Evolutionary conservation across 2,329 filamentous ascomycete genomes (phyloP), one percentile per base, ranked within the genome.

Genomic region (Penicillium expansum): DNA sequence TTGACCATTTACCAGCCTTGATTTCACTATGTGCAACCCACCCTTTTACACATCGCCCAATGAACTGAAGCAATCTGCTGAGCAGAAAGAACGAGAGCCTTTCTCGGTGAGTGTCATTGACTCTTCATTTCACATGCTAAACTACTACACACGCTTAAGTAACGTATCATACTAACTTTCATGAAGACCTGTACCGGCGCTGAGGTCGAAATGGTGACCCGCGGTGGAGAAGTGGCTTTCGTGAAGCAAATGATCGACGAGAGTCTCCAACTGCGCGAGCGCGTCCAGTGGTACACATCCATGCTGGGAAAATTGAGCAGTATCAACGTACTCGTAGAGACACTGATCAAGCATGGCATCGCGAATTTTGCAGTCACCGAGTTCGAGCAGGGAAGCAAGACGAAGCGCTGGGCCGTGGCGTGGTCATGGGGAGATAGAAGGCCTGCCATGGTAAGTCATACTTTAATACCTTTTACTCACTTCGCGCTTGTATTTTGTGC

Each of bases 21-120:
- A 93, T 69, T 97, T 97, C 71, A 86, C 85, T 57, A 95, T 97
- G 86, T 93, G 89, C 62, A 99, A 99, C 64, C 94, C 94, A 0
- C 94, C 94, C 0, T 99, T 99, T 76, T 97, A 97, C 77, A 74
- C 80, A n/a, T 92, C 90, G 0, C 76, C 82, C 3, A 74, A 81
- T 5, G 91, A 95, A 49, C 83, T 97, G 74, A 63, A 82, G 3
- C 75, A 78, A 4, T 88, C 87, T 1, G 88, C 90, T 0, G 72
- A 79, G 16, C 74, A 81, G 37, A 96, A 97, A 72, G 75, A 81
- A 3, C 80, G 82, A 0, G 86, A 86, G 0, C 89, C 92, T 0
- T 84, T 84, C 55, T 88, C 89, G 0, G 86, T 88, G 48, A 85
- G 86, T 69, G 1, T 14, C 20, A 37, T 13, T 18, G 6, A 11